phyloP scores from a whole-genome alignment of 345 rosid species.

The Eucalyptus brandiana region DNA sequence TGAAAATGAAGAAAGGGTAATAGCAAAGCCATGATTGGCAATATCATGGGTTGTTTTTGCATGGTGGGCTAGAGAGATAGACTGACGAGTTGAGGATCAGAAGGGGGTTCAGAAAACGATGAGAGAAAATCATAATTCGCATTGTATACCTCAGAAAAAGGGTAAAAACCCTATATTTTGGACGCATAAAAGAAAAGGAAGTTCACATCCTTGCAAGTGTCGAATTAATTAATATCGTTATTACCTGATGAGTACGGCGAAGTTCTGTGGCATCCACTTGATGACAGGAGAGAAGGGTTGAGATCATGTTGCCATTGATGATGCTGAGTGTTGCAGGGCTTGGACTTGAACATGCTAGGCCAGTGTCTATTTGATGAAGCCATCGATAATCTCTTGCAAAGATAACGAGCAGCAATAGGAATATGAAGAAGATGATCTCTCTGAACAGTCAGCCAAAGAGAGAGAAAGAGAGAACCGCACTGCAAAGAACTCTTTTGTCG shows the following conservation, averaged over 20 bases:
- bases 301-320: constrained; percentile 90
- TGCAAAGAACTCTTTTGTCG: neutral
- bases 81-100: neutral
- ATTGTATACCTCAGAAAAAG: neutral
- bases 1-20: neutral
- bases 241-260: constrained; percentile 58
- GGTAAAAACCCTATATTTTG: neutral
- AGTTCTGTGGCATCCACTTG: constrained; percentile 30
- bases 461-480: neutral
- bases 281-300: constrained; percentile 47
- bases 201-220: neutral
- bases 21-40: neutral
- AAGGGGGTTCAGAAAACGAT: neutral
- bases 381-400: constrained; percentile 27
- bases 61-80: neutral
- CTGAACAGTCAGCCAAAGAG: neutral
- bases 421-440: neutral
- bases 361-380: constrained; percentile 99
- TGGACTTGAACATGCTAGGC: constrained; percentile 99
- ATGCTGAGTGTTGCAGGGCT: constrained; percentile 63
- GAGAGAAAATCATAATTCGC: neutral
- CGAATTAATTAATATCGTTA: neutral
- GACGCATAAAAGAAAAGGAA: neutral
- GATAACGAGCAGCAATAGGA: neutral
- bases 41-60: neutral